These are phyloP conservation scores for Solanum pinnatisectum DNA, from an alignment of 257 asterid genomes.

Conservation along the genomic window DNA sequence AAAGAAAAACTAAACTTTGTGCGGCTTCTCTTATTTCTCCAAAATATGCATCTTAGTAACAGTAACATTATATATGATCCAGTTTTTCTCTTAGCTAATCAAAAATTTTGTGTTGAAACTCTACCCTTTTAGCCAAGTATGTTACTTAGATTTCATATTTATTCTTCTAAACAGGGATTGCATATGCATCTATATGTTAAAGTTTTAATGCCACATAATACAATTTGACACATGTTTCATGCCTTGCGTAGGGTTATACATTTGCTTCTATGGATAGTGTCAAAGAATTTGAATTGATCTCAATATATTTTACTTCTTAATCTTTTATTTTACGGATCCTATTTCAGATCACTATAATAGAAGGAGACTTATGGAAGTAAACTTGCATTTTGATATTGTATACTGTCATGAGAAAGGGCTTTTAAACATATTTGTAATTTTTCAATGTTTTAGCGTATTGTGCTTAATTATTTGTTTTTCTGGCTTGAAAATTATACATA, in stretches of 20 bases:
- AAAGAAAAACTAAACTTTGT: no score
- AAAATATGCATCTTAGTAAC: not conserved
- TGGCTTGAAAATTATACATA: not conserved
- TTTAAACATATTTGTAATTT: not conserved
- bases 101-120: not conserved
- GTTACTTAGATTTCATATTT: not conserved
- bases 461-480: not conserved
- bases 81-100: not conserved
- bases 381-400: no score
- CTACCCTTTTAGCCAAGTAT: not conserved
- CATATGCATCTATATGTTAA: not conserved
- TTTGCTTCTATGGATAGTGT: no score
- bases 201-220: no score
- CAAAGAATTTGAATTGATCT: no score
- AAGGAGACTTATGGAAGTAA: no score
- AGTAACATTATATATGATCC: not conserved
- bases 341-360: no score
- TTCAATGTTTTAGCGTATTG: not conserved
- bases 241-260: not conserved
- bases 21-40: no score
- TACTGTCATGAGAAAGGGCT: no score
- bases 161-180: not conserved
- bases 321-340: no score
- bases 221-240: no score
- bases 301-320: no score